Percentiles rank a stretch among this genome's conserved stretches.
phyloP scores from a whole-genome alignment of 257 asterid species.

The Ophiorrhiza pumila region DNA sequence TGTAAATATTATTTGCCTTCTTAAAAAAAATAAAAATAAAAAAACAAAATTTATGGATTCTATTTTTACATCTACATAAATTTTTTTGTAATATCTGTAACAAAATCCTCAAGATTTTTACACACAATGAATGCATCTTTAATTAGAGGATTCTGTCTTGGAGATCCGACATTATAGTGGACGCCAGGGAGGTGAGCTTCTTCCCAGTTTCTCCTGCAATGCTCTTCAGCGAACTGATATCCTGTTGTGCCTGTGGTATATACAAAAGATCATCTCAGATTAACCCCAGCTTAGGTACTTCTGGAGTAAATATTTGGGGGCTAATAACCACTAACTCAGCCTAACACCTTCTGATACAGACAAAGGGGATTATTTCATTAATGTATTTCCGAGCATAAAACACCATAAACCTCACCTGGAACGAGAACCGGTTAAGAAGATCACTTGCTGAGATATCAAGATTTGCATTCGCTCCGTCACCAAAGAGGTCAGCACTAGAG shows the following conservation, averaged over 20 bases:
- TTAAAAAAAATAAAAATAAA: too few relatives aligned
- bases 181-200: conserved; percentile 72
- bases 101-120: conserved; percentile 30
- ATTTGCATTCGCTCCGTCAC: conserved; percentile 31
- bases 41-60: background rate
- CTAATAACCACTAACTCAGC: too few relatives aligned
- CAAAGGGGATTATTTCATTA: background rate
- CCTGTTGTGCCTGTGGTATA: conserved; percentile 84
- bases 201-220: conserved; percentile 98
- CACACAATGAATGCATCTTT: conserved; percentile 14
- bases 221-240: conserved; percentile 77
- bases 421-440: conserved; percentile 79
- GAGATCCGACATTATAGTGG: conserved; percentile 70
- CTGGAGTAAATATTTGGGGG: too few relatives aligned
- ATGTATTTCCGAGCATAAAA: background rate
- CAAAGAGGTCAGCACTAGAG: conserved; percentile 95
- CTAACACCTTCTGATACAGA: too few relatives aligned
- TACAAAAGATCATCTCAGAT: background rate
- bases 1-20: conserved; percentile 3
- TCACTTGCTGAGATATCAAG: conserved; percentile 75
- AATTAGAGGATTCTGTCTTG: conserved; percentile 92
- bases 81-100: conserved; percentile 19
- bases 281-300: too few relatives aligned
- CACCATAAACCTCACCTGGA: conserved; percentile 55
- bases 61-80: conserved; percentile 25